Base-by-base conservation (phyloP, 2,329 filamentous ascomycete species). In the Fusarium falciforme region DNA sequence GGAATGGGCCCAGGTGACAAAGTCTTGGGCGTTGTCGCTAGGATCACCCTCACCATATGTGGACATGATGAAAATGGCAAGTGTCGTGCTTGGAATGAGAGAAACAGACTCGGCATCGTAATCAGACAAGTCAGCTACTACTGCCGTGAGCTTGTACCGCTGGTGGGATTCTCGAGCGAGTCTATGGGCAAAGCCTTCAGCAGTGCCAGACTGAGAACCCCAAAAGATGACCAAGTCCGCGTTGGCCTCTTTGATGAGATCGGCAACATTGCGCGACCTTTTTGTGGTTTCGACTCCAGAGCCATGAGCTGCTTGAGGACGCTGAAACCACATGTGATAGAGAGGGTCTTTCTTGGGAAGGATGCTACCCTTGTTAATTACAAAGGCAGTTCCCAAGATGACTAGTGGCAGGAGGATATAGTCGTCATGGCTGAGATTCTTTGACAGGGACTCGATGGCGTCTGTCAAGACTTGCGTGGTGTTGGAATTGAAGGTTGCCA, bases 401-500 rank as follows among this genome's bases (percentile, higher is more conserved):
- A 57, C 54, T 8, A 61, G 52, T 36, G 68, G 70, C 2, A 72
- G 36, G 1, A 72, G 7, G 2, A 72, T 6, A 25, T 67, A 61
- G 36, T 72, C 70, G 25, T 49, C 60, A 14, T 29, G 60, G 8
- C 55, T 60, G 2, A 67, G 11, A 2, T 31, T 62, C 3, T 62
- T 62, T 25, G 67, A 64, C 14, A 72, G 20, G 12, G 64, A 55
- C 25, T 67, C 49, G 11, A 70, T n/a, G 6, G 42, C 61, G 5
- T 65, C 33, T 31, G 27, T 63, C 49, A 55, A 38, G 22, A 60
- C 25, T 20, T 66, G 42, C 1, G 59, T 57, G 3, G 40, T 29
- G 9, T 38, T 42, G 29, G 20, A 40, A 4, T 36, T 61, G 12
- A 63, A 63, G 35, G 20, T 54, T 16, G 35, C 44, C 49, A 70